Conservation (phyloP, 148 eudicot genomes). For the Linanthus parryae region DNA sequence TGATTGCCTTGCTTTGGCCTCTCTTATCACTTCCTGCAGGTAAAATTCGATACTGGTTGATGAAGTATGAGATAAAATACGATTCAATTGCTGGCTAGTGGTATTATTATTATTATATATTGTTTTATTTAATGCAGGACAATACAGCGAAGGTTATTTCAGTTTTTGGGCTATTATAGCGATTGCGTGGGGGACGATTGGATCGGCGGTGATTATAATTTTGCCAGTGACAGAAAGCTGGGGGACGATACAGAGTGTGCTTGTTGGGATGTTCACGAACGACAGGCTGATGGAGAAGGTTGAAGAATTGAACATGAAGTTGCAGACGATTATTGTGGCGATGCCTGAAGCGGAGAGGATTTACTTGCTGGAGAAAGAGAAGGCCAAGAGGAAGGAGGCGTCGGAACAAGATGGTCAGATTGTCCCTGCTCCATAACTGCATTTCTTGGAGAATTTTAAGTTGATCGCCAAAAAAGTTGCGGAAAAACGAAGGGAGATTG, state of each 20-base stretch:
- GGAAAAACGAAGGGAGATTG: no score
- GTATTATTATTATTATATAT: no score
- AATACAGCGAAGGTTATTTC: slow-evolving; percentile 70
- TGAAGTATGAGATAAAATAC: no score
- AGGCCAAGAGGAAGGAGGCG: slow-evolving; percentile 46
- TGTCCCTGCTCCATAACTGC: slow-evolving; percentile 11
- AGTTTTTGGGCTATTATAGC: slow-evolving; percentile 85
- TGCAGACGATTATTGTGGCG: slow-evolving; percentile 46
- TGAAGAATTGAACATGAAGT: slow-evolving; percentile 58
- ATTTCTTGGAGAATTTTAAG: no score
- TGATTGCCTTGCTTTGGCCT: slow-evolving; percentile 82
- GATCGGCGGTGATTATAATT: slow-evolving; percentile 70
- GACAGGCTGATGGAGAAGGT: slow-evolving; percentile 57
- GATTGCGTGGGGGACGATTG: slow-evolving; percentile 91
- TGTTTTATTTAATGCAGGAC: slow-evolving; percentile 37
- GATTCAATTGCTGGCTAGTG: background rate
- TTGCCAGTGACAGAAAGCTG: slow-evolving; percentile 86
- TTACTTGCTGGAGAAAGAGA: slow-evolving; percentile 63
- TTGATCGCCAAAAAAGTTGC: no score
- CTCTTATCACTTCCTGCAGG: slow-evolving; percentile 88
- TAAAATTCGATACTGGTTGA: slow-evolving; percentile 14
- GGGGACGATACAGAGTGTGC: slow-evolving; percentile 53
- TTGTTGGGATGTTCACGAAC: slow-evolving; percentile 73
- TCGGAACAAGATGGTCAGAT: slow-evolving; percentile 10
- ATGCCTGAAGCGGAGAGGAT: slow-evolving; percentile 72